Evolutionary conservation across 306 rosid genomes (phyloP).

Genomic region (Gillenia trifoliata): DNA sequence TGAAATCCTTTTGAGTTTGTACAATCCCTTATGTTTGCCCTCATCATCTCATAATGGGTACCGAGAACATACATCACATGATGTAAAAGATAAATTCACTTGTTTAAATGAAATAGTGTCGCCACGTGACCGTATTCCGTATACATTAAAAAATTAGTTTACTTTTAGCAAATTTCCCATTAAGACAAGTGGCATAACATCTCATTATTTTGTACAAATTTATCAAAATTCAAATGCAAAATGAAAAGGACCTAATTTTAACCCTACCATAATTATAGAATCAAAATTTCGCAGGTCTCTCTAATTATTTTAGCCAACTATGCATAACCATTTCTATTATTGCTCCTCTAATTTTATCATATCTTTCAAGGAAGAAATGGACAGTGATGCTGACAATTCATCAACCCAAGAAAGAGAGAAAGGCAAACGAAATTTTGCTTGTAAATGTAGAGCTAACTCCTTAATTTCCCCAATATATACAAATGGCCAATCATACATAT

Average conservation of each 20-base stretch:
- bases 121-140: no score
- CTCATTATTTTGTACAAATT: not conserved
- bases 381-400: slow-evolving; percentile 2
- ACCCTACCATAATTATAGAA: not conserved
- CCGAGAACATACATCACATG: no score
- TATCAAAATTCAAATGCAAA: not conserved
- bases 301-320: not conserved
- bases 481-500: not conserved
- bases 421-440: not conserved
- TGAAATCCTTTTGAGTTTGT: not conserved
- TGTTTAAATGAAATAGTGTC: no score
- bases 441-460: not conserved
- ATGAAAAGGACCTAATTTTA: slow-evolving; percentile 3
- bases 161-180: not conserved
- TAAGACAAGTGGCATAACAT: not conserved
- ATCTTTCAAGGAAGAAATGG: not conserved
- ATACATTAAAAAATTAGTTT: no score
- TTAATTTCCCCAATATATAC: not conserved
- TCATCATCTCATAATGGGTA: not conserved
- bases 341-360: not conserved
- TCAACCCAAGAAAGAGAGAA: not conserved
- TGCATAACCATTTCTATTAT: not conserved
- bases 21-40: not conserved
- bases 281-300: not conserved
- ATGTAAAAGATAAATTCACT: no score